Evolutionary conservation across 306 rosid genomes (phyloP).

Genomic region (Pachyrhizus erosus): DNA sequence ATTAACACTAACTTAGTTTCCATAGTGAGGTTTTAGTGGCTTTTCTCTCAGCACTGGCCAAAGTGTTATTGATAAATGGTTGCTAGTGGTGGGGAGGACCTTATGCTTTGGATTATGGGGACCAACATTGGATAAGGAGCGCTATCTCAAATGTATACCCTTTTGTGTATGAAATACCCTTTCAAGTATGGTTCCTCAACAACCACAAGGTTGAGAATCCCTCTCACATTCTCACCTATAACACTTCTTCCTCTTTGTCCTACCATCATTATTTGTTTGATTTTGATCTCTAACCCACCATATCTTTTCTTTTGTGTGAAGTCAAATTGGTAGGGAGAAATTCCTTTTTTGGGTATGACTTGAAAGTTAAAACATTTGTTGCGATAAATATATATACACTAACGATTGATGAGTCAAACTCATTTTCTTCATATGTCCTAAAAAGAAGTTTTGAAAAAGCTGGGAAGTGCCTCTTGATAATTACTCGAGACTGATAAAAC

Average conservation of each 20-base stretch:
- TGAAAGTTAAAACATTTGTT: conserved; percentile 8
- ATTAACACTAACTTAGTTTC: too few relatives aligned
- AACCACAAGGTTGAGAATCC: conserved; percentile 7
- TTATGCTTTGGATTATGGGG: background rate
- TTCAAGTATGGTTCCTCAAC: conserved; percentile 8
- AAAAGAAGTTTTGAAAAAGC: background rate
- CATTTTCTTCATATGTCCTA: background rate
- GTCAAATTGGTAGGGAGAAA: background rate
- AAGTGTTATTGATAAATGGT: background rate
- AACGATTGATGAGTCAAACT: background rate
- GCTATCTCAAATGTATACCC: background rate
- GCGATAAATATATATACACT: background rate
- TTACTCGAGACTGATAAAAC: background rate
- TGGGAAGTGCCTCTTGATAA: background rate
- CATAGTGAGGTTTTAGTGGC: too few relatives aligned
- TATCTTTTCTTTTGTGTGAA: background rate
- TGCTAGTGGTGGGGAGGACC: background rate
- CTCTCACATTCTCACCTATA: background rate
- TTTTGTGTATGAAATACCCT: background rate
- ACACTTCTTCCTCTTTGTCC: conserved; percentile 1
- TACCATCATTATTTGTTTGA: background rate
- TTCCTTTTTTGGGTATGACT: background rate
- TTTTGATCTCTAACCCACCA: conserved; percentile 19
- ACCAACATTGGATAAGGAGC: conserved; percentile 32
- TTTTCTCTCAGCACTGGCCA: too few relatives aligned